These are phyloP conservation scores for Veloporphyrellus conicus DNA, from an alignment of 1,284 basidiomycete genomes.

Conservation along the genomic window DNA sequence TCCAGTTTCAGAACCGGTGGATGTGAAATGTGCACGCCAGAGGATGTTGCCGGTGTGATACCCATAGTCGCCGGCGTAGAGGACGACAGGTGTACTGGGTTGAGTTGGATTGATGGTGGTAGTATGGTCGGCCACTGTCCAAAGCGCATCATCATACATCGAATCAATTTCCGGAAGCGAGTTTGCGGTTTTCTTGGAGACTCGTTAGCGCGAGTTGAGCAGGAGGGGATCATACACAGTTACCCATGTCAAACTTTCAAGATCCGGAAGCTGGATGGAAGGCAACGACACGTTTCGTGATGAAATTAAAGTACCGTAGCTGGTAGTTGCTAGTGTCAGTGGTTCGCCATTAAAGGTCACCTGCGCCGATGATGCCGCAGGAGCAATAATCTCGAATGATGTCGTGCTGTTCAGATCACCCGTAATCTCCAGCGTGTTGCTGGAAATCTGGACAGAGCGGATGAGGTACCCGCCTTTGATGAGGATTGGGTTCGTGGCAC, in stretches of 20 bases:
- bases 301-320: conserved; percentile 35
- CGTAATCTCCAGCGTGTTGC: conserved; percentile 36
- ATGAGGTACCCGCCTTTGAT: conserved; percentile 49
- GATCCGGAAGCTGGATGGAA: conserved; percentile 18
- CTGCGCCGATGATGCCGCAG: conserved; percentile 32
- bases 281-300: conserved; percentile 17
- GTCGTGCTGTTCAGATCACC: conserved; percentile 44
- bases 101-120: conserved; percentile 38
- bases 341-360: conserved; percentile 41
- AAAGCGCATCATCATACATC: conserved; percentile 35
- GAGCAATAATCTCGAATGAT: conserved; percentile 44
- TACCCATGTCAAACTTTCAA: conserved; percentile 22
- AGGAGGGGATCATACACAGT: not conserved
- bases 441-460: conserved; percentile 36
- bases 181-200: conserved; percentile 21
- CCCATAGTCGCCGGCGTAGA: conserved; percentile 52
- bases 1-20: conserved; percentile 40
- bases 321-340: conserved; percentile 33
- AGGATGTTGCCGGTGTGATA: conserved; percentile 55
- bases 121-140: conserved; percentile 39
- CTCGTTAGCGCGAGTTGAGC: conserved; percentile 5
- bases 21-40: conserved; percentile 49
- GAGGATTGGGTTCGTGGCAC: conserved; percentile 40
- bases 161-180: conserved; percentile 27
- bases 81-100: conserved; percentile 37